phyloP scores from a whole-genome alignment of 129 eudicot genomes.

The Flaveria ramosissima region DNA sequence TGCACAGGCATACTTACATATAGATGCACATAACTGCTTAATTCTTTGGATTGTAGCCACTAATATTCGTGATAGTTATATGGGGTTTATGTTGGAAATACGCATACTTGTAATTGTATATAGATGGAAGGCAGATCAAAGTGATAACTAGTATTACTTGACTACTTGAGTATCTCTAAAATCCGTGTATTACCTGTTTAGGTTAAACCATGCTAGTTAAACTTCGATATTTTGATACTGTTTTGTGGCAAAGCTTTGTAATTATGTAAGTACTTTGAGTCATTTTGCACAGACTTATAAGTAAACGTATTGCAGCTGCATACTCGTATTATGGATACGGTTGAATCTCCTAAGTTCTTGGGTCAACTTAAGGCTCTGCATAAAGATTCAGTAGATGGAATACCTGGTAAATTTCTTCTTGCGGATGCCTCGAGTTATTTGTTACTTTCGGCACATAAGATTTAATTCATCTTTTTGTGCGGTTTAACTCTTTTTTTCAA shows the following conservation, averaged over 20 bases:
- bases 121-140: not conserved
- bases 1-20: not conserved
- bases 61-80: too few species aligned
- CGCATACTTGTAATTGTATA: too few species aligned
- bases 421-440: slow-evolving; percentile 50
- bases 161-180: not conserved
- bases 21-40: slow-evolving; percentile 10
- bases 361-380: slow-evolving; percentile 50
- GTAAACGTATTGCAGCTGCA: slow-evolving; percentile 55
- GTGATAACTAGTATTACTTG: not conserved
- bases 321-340: slow-evolving; percentile 57
- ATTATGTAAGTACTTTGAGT: not conserved
- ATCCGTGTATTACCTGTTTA: not conserved
- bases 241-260: not conserved
- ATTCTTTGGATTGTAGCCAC: not conserved
- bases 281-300: slow-evolving; percentile 8
- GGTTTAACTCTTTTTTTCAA: not conserved
- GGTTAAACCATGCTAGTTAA: not conserved
- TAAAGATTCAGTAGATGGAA: slow-evolving; percentile 37
- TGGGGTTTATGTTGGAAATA: too few species aligned
- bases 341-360: slow-evolving; percentile 68
- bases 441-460: not conserved
- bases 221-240: slow-evolving; percentile 8
- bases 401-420: slow-evolving; percentile 40
- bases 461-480: not conserved